Evolutionary conservation across 2,329 filamentous ascomycete species (phyloP).

Genomic region (Sarocladium brachiariae): DNA sequence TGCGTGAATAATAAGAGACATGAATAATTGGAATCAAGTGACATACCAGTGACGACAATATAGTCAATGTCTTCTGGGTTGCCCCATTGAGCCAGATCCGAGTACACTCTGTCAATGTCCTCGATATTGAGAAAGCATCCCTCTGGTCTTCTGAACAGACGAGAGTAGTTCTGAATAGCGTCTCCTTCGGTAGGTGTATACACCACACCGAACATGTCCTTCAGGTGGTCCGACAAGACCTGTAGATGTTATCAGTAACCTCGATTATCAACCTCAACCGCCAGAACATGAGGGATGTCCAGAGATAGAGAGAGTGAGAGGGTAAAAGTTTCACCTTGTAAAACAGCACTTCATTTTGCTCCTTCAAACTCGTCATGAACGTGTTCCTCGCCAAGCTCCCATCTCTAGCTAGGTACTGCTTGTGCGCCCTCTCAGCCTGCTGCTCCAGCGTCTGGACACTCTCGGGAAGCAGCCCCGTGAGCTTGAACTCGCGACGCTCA

Average conservation of each 20-base stretch:
- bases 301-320: background rate
- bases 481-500: conserved; percentile 62
- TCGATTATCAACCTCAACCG: no score
- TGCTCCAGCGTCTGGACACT: conserved; percentile 69
- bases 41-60: conserved; percentile 75
- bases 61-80: conserved; percentile 72
- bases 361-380: conserved; percentile 77
- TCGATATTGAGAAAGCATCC: conserved; percentile 76
- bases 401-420: conserved; percentile 61
- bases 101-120: conserved; percentile 57
- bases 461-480: conserved; percentile 66
- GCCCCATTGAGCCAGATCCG: conserved; percentile 63
- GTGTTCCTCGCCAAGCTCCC: conserved; percentile 77
- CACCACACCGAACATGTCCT: conserved; percentile 85
- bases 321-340: conserved; percentile 59
- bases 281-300: background rate
- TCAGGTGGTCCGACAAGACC: conserved; percentile 69
- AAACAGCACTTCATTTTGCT: conserved; percentile 80
- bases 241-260: conserved; percentile 31
- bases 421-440: conserved; percentile 69
- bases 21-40: no score
- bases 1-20: no score
- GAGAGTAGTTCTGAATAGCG: conserved; percentile 77
- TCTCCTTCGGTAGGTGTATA: conserved; percentile 89
- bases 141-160: conserved; percentile 69